Evolutionary conservation across 2,329 filamentous ascomycete species (phyloP).

Genomic region (Allantophomopsis lycopodina): DNA sequence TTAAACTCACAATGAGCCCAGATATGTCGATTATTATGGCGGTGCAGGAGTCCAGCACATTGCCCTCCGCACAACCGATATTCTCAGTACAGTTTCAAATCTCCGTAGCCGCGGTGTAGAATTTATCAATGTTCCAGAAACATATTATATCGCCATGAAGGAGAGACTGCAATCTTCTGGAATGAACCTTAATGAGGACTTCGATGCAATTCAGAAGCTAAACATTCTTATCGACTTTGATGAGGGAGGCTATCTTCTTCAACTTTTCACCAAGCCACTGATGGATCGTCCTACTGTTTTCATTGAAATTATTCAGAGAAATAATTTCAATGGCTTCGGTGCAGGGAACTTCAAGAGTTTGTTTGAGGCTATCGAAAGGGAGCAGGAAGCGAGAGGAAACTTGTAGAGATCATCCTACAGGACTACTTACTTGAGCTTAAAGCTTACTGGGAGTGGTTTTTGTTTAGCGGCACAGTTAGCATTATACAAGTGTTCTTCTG

Average conservation of each 20-base stretch:
- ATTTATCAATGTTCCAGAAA: conserved; percentile 80
- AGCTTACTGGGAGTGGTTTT: too few relatives aligned
- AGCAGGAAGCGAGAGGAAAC: conserved; percentile 79
- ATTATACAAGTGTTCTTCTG: too few relatives aligned
- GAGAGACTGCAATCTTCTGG: conserved; percentile 52
- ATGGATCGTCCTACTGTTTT: conserved; percentile 95
- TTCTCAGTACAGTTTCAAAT: conserved; percentile 62
- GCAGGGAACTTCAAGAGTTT: conserved; percentile 88
- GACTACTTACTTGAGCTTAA: too few relatives aligned
- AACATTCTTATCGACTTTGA: conserved; percentile 95
- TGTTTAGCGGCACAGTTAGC: too few relatives aligned
- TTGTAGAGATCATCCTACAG: conserved; percentile 29
- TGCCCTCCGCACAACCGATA: conserved; percentile 69
- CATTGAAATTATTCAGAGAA: conserved; percentile 81
- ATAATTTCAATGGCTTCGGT: conserved; percentile 83
- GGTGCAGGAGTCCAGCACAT: conserved; percentile 91
- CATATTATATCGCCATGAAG: conserved; percentile 73
- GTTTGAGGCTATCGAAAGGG: conserved; percentile 90
- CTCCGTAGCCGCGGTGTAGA: conserved; percentile 80
- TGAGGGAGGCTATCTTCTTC: conserved; percentile 65
- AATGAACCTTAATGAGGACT: conserved; percentile 64
- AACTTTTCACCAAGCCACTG: conserved; percentile 56
- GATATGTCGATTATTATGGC: conserved; percentile 74
- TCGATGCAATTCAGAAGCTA: conserved; percentile 60
- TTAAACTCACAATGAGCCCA: too few relatives aligned